Evolutionary conservation across 306 rosid species (phyloP), one percentile per base, ranked within the genome.

Genomic region (Lotus japonicus): DNA sequence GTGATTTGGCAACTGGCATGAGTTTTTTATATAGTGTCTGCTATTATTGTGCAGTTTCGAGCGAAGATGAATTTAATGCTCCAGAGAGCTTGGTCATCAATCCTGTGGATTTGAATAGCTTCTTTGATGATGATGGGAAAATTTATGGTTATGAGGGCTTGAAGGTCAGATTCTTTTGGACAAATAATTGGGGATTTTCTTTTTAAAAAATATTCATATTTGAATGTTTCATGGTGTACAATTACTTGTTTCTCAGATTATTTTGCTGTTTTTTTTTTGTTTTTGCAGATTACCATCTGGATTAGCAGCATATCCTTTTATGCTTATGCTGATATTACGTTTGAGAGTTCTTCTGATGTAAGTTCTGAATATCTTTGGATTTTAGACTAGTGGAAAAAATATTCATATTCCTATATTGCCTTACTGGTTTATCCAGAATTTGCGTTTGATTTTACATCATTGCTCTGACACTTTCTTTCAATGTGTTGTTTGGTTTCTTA

Each of bases 91-190:
- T 78, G 49, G 69, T 64, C 65, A 69, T 94, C 15, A 62, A 88
- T 4, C 87, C 95, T 9, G 86, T 80, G 44, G 99, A 90, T 77
- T 84, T 88, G 89, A 84, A 81, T 76, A 52, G 79, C 72, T 80
- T 80, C 73, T 84, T 90, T 68, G 89, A 78, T 7, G 90, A 89
- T 19, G 95, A 92, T 39, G 99, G 92, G 49, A 90, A 84, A 70
- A 82, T 94, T 64, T 88, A 84, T 82, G 99, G 99, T 68, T 90
- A 86, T 70, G 84, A 84, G 70, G 97, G 81, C n/a, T 68, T 90
- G 84, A 80, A 90, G 99, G 99, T 95, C 52, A 35, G 11, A 7
- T 38, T 41, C 8, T 1, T 63, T 68, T 58, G 14, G 58, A 57
- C 2, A 43, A 43, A 35, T 15, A 42, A 17, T 26, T 10, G 41